Evolutionary conservation across 352 stramenopile species (phyloP).

Genomic region (Thalassiosira ordinaria): DNA sequence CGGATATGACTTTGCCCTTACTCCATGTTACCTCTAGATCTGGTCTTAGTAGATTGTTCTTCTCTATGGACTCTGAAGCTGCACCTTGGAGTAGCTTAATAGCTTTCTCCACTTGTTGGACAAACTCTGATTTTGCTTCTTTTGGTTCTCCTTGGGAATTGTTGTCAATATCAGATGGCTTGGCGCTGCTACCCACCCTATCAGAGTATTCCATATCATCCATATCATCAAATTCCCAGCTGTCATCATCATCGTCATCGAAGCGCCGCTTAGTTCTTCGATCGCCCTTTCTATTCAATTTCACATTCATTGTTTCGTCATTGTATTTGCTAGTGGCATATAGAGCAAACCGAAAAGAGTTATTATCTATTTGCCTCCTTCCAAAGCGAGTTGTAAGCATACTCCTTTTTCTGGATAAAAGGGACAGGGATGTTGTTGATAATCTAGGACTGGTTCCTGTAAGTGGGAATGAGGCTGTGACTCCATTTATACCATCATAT

Average conservation of each 20-base stretch:
- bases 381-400: no score
- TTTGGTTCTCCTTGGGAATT: no score
- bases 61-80: conserved; percentile 19
- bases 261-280: conserved; percentile 18
- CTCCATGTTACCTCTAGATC: conserved; percentile 48
- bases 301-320: background rate
- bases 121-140: conserved; percentile 38
- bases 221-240: conserved; percentile 14
- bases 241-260: conserved; percentile 36
- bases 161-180: no score
- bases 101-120: conserved; percentile 30
- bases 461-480: background rate
- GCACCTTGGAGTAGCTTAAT: conserved; percentile 38
- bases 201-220: conserved; percentile 10
- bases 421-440: no score
- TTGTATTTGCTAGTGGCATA: conserved; percentile 17
- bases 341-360: conserved; percentile 10
- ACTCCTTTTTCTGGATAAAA: no score
- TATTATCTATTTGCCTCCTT: no score
- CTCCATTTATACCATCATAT: conserved; percentile 49
- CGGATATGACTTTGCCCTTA: conserved; percentile 42
- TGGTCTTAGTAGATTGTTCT: conserved; percentile 15
- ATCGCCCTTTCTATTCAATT: conserved; percentile 12
- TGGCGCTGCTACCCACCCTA: no score
- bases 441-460: background rate